Percentiles rank a stretch among this genome's conserved stretches.
Conservation (phyloP, 768 basidiomycete genomes). For the Leccinum truebloodii region DNA sequence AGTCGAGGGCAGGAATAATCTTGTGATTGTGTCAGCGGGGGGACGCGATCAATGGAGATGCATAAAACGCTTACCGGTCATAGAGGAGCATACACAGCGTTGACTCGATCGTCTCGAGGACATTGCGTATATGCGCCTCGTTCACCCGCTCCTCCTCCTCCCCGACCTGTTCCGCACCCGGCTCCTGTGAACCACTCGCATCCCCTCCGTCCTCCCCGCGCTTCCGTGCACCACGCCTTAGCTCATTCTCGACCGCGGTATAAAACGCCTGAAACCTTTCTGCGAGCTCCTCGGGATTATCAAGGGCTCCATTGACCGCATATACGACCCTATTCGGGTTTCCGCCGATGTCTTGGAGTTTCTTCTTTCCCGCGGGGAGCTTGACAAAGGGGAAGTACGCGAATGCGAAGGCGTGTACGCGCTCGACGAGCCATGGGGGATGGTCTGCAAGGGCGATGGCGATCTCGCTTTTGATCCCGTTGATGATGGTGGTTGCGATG, state of each 20-base stretch:
- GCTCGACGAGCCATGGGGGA: conserved; percentile 61
- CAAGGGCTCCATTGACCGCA: conserved; percentile 41
- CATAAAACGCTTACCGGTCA: conserved; percentile 56
- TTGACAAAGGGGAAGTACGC: conserved; percentile 61
- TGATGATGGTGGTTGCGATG: conserved; percentile 53
- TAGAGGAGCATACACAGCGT: conserved; percentile 76
- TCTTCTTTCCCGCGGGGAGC: conserved; percentile 33
- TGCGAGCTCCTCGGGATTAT: conserved; percentile 52
- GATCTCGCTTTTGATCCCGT: conserved; percentile 55
- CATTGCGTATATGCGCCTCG: conserved; percentile 52
- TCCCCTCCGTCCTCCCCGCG: conserved; percentile 13
- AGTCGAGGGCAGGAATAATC: conserved; percentile 75
- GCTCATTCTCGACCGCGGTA: conserved; percentile 60
- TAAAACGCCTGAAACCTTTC: conserved; percentile 74
- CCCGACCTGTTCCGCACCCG: conserved; percentile 8
- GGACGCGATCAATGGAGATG: too few relatives aligned
- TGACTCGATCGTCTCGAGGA: conserved; percentile 75
- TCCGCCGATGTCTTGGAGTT: conserved; percentile 31
- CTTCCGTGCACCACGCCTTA: conserved; percentile 34
- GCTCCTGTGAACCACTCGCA: conserved; percentile 18
- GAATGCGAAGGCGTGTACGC: conserved; percentile 54
- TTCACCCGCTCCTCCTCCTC: conserved; percentile 38
- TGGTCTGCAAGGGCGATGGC: conserved; percentile 45
- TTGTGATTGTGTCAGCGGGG: conserved; percentile 29
- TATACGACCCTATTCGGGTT: conserved; percentile 29